Conservation (phyloP, 2,329 filamentous ascomycete species). For the Nothopassalora personata region DNA sequence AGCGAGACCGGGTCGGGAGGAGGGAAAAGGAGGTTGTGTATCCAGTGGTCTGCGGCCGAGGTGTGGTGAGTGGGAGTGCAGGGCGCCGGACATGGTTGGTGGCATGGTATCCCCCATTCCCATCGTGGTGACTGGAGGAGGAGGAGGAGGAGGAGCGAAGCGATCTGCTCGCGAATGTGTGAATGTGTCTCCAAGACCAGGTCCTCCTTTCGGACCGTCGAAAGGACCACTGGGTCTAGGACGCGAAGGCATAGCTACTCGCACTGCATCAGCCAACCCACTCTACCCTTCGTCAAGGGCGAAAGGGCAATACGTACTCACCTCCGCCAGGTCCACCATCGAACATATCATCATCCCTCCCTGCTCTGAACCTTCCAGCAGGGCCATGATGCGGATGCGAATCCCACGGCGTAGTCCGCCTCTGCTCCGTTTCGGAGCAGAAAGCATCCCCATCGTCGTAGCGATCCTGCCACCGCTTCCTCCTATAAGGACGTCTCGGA, state of each 20-base stretch:
- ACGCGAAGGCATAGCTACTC: neutral
- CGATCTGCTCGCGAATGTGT: neutral
- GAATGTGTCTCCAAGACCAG: no score
- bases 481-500: neutral
- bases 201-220: neutral
- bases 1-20: neutral
- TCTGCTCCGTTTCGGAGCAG: neutral
- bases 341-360: neutral
- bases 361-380: neutral
- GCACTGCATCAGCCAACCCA: neutral
- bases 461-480: neutral
- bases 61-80: neutral
- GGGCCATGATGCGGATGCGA: neutral
- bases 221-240: neutral
- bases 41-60: neutral
- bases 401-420: neutral
- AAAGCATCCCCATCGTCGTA: neutral
- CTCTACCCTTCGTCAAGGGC: no score
- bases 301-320: slow-evolving; percentile 1
- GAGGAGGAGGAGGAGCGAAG: neutral
- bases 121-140: neutral
- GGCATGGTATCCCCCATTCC: neutral
- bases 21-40: neutral
- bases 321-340: neutral
- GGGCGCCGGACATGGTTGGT: neutral